phyloP scores from a whole-genome alignment of 805 yeast genomes.

The Lachancea sp. region DNA sequence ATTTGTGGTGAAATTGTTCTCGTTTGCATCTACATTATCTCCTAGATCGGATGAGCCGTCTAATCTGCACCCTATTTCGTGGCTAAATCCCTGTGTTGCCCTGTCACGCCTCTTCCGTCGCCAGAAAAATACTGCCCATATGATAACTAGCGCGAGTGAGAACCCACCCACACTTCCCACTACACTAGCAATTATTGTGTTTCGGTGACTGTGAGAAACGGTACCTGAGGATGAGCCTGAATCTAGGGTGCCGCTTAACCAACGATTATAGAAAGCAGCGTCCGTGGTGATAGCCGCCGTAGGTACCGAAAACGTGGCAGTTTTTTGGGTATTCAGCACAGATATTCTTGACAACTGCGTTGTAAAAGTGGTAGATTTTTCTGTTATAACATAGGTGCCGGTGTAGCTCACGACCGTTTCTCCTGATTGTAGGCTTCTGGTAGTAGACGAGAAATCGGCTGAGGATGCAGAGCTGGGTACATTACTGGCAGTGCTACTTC shows the following conservation, averaged over 20 bases:
- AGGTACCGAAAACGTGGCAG: constrained; percentile 19
- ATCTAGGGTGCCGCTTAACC: constrained; percentile 19
- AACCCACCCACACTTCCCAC: constrained; percentile 31
- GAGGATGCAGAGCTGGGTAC: background rate
- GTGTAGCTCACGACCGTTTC: constrained; percentile 13
- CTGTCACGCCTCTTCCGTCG: constrained; percentile 8
- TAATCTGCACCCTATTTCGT: constrained; percentile 21
- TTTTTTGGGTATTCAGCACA: constrained; percentile 11
- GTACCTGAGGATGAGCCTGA: background rate
- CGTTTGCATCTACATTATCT: background rate
- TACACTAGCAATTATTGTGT: constrained; percentile 28
- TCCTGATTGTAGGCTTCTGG: constrained; percentile 5
- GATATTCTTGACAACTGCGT: constrained; percentile 17
- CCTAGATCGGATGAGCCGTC: constrained; percentile 10
- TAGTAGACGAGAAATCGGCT: background rate
- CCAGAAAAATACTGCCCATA: constrained; percentile 19
- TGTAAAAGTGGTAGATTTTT: constrained; percentile 15
- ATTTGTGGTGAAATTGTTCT: background rate
- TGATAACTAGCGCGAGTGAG: constrained; percentile 14
- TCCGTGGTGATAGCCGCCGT: constrained; percentile 20
- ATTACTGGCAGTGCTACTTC: background rate
- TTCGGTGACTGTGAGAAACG: constrained; percentile 7
- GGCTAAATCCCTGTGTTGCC: constrained; percentile 14
- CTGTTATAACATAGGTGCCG: constrained; percentile 20
- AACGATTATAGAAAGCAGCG: constrained; percentile 21